phyloP scores from a whole-genome alignment of 2,329 filamentous ascomycete genomes.

The Arthroderma sp. region DNA sequence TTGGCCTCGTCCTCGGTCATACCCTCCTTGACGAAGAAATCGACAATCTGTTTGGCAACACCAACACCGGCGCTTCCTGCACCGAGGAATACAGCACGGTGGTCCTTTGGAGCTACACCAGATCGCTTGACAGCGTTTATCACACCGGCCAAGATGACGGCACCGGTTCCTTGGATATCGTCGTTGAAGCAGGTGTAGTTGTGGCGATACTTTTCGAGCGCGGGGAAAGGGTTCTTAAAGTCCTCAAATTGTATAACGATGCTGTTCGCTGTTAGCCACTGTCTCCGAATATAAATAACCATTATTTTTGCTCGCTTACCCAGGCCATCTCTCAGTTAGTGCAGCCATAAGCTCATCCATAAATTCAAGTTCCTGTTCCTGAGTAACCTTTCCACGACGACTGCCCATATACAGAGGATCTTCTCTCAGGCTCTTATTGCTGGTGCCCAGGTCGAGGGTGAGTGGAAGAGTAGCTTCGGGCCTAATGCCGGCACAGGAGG shows the following conservation, averaged over 20 bases:
- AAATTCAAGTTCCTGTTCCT: constrained; percentile 74
- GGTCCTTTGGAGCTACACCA: constrained; percentile 72
- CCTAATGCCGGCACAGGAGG: constrained; percentile 85
- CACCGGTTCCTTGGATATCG: constrained; percentile 93
- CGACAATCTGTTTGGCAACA: constrained; percentile 93
- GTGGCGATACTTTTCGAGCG: constrained; percentile 78
- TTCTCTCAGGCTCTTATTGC: constrained; percentile 53
- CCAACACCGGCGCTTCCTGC: constrained; percentile 92
- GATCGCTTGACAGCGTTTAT: constrained; percentile 70
- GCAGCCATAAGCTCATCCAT: constrained; percentile 97
- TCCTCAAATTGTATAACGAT: constrained; percentile 90
- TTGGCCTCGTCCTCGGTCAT: constrained; percentile 76
- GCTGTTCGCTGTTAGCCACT: constrained; percentile 25
- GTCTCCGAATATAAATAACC: too few species aligned
- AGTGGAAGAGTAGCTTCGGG: constrained; percentile 56
- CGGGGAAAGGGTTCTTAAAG: constrained; percentile 94
- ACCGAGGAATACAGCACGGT: constrained; percentile 90
- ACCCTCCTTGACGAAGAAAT: constrained; percentile 89
- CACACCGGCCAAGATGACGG: constrained; percentile 78
- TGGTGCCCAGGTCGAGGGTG: constrained; percentile 51
- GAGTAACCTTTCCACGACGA: constrained; percentile 64
- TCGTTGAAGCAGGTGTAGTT: constrained; percentile 96
- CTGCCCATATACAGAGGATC: constrained; percentile 87
- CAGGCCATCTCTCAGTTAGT: constrained; percentile 62
- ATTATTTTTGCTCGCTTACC: constrained; percentile 38